A percentile compares a stretch with the other conserved stretches of the same genome.
Conservation (phyloP, 805 yeast species). For the Wickerhamiella nectarea region DNA sequence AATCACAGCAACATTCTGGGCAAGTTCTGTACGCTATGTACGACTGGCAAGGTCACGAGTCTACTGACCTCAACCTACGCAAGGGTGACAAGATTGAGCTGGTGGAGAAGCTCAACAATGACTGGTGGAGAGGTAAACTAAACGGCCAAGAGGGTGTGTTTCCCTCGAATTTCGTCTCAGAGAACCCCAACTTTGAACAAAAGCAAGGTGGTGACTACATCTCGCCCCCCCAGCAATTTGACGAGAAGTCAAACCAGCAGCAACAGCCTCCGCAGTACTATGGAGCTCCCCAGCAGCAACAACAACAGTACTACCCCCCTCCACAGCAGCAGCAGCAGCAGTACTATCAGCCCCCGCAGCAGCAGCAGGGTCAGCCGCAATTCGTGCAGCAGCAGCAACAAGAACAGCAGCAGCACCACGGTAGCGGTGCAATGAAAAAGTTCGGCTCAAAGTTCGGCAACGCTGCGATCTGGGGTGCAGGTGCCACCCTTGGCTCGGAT, state of each 20-base stretch:
- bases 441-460: constrained; percentile 69
- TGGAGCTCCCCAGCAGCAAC: constrained; percentile 10
- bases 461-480: constrained; percentile 88
- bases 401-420: constrained; percentile 12
- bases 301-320: constrained; percentile 18
- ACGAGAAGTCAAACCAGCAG: constrained; percentile 18
- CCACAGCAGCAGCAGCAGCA: constrained; percentile 21
- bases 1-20: constrained; percentile 6
- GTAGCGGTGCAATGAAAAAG: constrained; percentile 10
- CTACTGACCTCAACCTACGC: constrained; percentile 52
- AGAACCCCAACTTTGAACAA: constrained; percentile 9
- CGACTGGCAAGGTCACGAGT: constrained; percentile 59
- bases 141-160: constrained; percentile 62
- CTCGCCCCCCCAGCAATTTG: constrained; percentile 16
- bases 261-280: constrained; percentile 14
- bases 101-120: constrained; percentile 57
- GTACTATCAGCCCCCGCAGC: constrained; percentile 19
- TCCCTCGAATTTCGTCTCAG: constrained; percentile 69
- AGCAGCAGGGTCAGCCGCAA: constrained; percentile 14
- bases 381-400: constrained; percentile 13
- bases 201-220: constrained; percentile 12
- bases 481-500: constrained; percentile 80
- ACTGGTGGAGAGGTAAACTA: constrained; percentile 79
- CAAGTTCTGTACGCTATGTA: constrained; percentile 52
- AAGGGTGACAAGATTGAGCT: constrained; percentile 61